A percentile compares a stretch with the other conserved stretches of the same genome.
Conservation (phyloP, 2,329 filamentous ascomycete genomes). For the Phyllachora maydis region DNA sequence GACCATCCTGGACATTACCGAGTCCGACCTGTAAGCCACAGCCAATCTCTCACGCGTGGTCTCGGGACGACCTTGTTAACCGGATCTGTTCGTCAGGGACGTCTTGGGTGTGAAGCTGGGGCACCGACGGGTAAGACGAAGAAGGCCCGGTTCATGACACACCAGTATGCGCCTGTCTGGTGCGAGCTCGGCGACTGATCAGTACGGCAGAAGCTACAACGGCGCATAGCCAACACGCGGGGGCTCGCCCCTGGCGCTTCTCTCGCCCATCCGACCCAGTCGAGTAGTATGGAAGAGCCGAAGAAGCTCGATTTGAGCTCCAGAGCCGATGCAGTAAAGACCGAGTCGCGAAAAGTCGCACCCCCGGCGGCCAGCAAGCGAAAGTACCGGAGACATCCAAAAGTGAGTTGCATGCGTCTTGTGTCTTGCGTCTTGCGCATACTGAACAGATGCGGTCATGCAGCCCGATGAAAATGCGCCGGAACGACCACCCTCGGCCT, state of each 20-base stretch:
- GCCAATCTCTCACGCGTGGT: too few species aligned
- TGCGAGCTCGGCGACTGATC: too few species aligned
- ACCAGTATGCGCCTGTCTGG: too few species aligned
- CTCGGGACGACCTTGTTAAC: constrained; percentile 2
- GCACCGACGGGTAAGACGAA: constrained; percentile 59
- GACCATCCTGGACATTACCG: constrained; percentile 64
- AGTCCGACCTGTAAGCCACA: constrained; percentile 50
- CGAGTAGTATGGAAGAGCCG: constrained; percentile 31
- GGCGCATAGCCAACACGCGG: constrained; percentile 56
- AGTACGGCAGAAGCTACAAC: constrained; percentile 68
- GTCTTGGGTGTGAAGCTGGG: constrained; percentile 59
- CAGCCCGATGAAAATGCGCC: constrained; percentile 63
- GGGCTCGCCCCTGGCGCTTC: constrained; percentile 35
- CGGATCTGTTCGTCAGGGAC: constrained; percentile 25
- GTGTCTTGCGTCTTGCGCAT: not conserved
- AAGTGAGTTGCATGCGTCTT: constrained; percentile 26
- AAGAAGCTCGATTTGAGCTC: too few species aligned
- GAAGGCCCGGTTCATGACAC: constrained; percentile 2
- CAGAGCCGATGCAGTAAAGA: constrained; percentile 20
- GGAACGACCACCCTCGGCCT: constrained; percentile 61
- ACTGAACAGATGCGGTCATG: not conserved
- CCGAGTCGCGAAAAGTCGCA: constrained; percentile 19
- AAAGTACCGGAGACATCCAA: constrained; percentile 61
- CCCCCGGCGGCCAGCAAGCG: constrained; percentile 34
- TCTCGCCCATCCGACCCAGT: constrained; percentile 24